Percentiles rank a stretch among this genome's conserved stretches.
Conservation (phyloP, 1,284 basidiomycete genomes). For the Naganishia cerealis region DNA sequence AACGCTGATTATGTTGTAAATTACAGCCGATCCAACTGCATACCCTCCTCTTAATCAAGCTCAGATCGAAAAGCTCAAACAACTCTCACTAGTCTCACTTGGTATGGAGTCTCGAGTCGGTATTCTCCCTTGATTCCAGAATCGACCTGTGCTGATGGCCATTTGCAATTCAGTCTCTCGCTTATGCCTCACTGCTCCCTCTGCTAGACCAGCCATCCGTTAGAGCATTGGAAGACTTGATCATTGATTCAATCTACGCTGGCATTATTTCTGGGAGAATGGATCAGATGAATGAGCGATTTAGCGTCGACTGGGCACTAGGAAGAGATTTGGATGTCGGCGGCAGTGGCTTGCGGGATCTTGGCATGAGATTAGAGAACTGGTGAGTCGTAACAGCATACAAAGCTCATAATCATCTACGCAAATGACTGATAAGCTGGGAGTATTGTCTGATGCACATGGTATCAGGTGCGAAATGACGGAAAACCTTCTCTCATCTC, state of each 20-base stretch:
- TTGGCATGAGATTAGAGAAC: constrained; percentile 65
- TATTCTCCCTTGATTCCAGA: not conserved
- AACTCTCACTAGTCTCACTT: constrained; percentile 82
- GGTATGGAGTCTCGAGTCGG: constrained; percentile 66
- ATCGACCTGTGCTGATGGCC: constrained; percentile 4
- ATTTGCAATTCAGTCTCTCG: constrained; percentile 37
- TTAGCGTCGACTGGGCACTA: constrained; percentile 86
- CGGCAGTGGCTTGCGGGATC: constrained; percentile 58
- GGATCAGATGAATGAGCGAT: constrained; percentile 73
- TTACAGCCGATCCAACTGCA: constrained; percentile 64
- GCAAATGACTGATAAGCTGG: not conserved
- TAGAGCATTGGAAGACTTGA: constrained; percentile 86
- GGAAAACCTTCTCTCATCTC: constrained; percentile 60
- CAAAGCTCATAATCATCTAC: not conserved
- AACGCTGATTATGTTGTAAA: not conserved
- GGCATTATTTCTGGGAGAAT: constrained; percentile 83
- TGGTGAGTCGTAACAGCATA: constrained; percentile 60
- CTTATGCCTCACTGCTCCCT: constrained; percentile 39
- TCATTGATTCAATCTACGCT: constrained; percentile 92
- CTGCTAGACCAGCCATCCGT: constrained; percentile 69
- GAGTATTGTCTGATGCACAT: not conserved
- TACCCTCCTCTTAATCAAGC: constrained; percentile 69
- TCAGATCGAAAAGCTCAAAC: constrained; percentile 82
- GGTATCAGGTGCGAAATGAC: constrained; percentile 69
- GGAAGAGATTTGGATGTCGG: constrained; percentile 79